These are phyloP conservation scores for Starmerella potacharoeniae DNA, from an alignment of 805 yeast genomes.

Conservation along the genomic window DNA sequence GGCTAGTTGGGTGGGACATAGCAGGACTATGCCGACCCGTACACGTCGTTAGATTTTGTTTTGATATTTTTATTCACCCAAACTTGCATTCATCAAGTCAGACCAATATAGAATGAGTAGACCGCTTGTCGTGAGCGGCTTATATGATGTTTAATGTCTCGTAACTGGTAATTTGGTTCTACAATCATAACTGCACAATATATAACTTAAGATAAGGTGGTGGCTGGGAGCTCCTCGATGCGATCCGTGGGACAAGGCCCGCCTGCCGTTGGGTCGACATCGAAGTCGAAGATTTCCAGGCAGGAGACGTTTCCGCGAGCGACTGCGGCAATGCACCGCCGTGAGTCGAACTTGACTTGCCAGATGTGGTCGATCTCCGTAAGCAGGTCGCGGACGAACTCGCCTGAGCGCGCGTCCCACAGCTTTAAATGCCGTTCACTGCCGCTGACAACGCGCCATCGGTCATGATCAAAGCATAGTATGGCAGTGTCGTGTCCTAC, in stretches of 20 bases:
- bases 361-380: slow-evolving; percentile 77
- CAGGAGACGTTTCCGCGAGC: slow-evolving; percentile 59
- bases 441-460: slow-evolving; percentile 75
- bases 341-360: slow-evolving; percentile 83
- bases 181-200: neutral
- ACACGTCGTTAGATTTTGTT: neutral
- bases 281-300: slow-evolving; percentile 78
- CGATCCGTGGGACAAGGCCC: neutral
- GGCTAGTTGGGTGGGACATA: neutral
- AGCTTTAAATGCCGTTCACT: slow-evolving; percentile 76
- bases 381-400: slow-evolving; percentile 56
- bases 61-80: neutral
- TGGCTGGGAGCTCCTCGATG: neutral
- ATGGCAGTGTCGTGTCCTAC: slow-evolving; percentile 77
- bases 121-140: neutral
- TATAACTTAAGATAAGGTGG: neutral
- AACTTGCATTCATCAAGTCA: neutral
- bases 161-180: too few relatives aligned
- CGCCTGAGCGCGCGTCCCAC: slow-evolving; percentile 66
- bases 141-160: too few relatives aligned
- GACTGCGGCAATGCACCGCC: slow-evolving; percentile 84
- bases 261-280: slow-evolving; percentile 28
- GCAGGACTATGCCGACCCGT: neutral
- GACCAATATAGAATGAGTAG: neutral
- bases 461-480: slow-evolving; percentile 86